These are phyloP conservation scores for Hypoxylon lienhwacheense DNA, from an alignment of 495 filamentous ascomycete genomes.

Conservation along the genomic window DNA sequence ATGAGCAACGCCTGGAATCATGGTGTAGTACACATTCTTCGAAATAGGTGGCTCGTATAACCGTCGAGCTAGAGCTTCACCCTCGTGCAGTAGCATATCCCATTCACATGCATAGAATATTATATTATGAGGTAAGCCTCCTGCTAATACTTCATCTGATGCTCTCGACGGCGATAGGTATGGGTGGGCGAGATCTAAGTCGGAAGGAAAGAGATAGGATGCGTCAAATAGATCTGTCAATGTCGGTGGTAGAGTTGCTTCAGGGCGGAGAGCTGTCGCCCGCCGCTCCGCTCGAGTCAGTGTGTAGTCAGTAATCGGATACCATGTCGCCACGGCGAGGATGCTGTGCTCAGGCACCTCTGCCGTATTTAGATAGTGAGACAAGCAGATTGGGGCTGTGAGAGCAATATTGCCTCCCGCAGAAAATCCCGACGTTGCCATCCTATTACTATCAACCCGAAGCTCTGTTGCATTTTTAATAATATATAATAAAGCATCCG, in stretches of 20 bases:
- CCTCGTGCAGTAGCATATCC: slow-evolving; percentile 86
- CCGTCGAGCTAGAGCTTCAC: slow-evolving; percentile 65
- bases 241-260: slow-evolving; percentile 70
- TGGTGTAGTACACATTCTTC: slow-evolving; percentile 68
- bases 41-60: slow-evolving; percentile 56
- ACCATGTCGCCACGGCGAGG: slow-evolving; percentile 66
- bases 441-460: slow-evolving; percentile 45
- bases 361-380: slow-evolving; percentile 33
- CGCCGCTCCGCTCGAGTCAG: slow-evolving; percentile 73
- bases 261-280: slow-evolving; percentile 59
- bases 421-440: slow-evolving; percentile 82
- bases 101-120: slow-evolving; percentile 81
- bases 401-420: slow-evolving; percentile 86
- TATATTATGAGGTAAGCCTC: slow-evolving; percentile 54
- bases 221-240: slow-evolving; percentile 88
- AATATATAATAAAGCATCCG: slow-evolving; percentile 68
- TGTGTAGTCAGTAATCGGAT: slow-evolving; percentile 84
- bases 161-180: slow-evolving; percentile 46
- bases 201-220: slow-evolving; percentile 66
- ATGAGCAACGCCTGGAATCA: slow-evolving; percentile 74
- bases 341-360: slow-evolving; percentile 39
- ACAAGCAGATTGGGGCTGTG: slow-evolving; percentile 72
- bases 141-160: slow-evolving; percentile 42
- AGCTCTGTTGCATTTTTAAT: slow-evolving; percentile 59
- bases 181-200: slow-evolving; percentile 40